phyloP scores from a whole-genome alignment of 306 rosid genomes.

The Quercus glauca region DNA sequence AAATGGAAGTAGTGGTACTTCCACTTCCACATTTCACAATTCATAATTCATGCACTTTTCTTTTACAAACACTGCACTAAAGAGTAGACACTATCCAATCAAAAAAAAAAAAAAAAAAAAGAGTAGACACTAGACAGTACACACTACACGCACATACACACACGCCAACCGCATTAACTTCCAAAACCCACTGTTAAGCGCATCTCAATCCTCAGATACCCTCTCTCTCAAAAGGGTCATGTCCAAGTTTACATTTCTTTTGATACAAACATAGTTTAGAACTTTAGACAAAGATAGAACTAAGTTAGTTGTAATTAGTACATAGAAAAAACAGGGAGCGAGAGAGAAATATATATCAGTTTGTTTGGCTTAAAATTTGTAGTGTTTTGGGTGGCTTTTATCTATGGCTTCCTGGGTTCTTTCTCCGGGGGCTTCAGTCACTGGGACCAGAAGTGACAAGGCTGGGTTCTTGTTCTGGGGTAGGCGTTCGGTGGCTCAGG shows the following conservation, averaged over 20 bases:
- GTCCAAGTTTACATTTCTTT: neutral
- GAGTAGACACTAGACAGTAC: too few relatives aligned
- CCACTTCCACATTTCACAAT: too few relatives aligned
- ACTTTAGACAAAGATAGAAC: neutral
- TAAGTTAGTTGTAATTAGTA: neutral
- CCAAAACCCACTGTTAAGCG: neutral
- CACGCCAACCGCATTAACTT: neutral
- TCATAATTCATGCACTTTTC: too few relatives aligned
- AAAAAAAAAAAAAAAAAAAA: too few relatives aligned
- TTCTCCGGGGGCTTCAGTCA: slow-evolving; percentile 47
- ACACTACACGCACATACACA: neutral
- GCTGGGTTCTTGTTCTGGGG: slow-evolving; percentile 23
- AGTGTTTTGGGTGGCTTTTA: neutral
- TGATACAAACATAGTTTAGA: neutral
- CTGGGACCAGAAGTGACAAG: slow-evolving; percentile 32
- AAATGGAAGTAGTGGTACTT: too few relatives aligned
- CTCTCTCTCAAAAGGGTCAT: neutral
- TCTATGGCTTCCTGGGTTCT: slow-evolving; percentile 68
- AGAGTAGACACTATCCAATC: too few relatives aligned
- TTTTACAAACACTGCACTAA: too few relatives aligned
- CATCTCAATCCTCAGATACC: neutral
- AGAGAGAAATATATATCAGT: slow-evolving; percentile 6
- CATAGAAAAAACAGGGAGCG: neutral
- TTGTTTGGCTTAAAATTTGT: neutral
- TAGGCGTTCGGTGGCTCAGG: slow-evolving; percentile 30